Evolutionary conservation across 306 rosid species (phyloP).

Genomic region (Cicer cuneatum): DNA sequence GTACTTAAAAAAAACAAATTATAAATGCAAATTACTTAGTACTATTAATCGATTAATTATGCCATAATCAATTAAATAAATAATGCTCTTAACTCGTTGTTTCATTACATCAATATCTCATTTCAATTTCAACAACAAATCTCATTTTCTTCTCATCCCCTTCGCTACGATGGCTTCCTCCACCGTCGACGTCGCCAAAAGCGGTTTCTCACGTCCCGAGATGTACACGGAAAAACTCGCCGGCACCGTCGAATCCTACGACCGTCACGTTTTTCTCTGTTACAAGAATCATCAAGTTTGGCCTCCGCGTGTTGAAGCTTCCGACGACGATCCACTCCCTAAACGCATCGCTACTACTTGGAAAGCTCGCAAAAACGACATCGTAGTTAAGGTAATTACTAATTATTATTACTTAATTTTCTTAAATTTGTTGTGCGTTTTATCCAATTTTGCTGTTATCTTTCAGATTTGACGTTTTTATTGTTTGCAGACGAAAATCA

Average conservation of each 20-base stretch:
- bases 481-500: conserved; percentile 70
- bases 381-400: conserved; percentile 55
- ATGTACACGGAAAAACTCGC: conserved; percentile 72
- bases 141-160: conserved; percentile 17
- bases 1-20: background rate
- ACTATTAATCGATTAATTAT: background rate
- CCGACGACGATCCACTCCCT: conserved; percentile 73
- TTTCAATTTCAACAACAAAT: background rate
- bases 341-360: conserved; percentile 60
- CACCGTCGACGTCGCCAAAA: conserved; percentile 55
- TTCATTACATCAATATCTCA: conserved; percentile 6
- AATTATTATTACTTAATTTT: background rate
- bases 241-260: conserved; percentile 75
- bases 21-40: too few relatives aligned
- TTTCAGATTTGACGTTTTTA: background rate
- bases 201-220: conserved; percentile 82
- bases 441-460: background rate
- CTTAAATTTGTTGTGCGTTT: background rate
- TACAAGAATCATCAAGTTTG: conserved; percentile 72
- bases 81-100: background rate
- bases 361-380: conserved; percentile 64
- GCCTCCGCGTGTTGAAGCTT: conserved; percentile 75
- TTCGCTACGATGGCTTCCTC: conserved; percentile 55
- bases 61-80: background rate
- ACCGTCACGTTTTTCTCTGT: conserved; percentile 88